phyloP scores from a whole-genome alignment of 805 yeast species.

The Kazachstania taianensis region DNA sequence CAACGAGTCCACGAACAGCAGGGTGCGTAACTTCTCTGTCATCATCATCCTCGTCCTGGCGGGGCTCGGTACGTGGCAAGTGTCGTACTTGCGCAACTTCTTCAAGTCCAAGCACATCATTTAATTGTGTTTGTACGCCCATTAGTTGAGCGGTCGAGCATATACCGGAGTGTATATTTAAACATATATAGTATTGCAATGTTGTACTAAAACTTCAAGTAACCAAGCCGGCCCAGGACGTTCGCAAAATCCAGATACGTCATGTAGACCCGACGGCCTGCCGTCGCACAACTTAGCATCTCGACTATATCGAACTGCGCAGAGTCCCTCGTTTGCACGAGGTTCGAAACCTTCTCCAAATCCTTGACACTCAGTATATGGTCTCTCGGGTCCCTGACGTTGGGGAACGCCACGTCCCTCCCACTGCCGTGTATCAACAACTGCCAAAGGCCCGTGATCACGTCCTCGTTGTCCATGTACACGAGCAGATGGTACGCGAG shows the following conservation, averaged over 20 bases:
- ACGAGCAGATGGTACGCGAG: conserved; percentile 34
- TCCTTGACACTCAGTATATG: conserved; percentile 31
- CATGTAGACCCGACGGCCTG: conserved; percentile 30
- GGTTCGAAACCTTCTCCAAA: conserved; percentile 26
- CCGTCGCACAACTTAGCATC: conserved; percentile 37
- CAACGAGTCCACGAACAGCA: conserved; percentile 87
- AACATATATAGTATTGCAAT: neutral
- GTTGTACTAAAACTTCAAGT: conserved; percentile 21
- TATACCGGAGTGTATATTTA: conserved; percentile 1
- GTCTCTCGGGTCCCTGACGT: conserved; percentile 13
- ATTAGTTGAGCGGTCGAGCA: too few relatives aligned
- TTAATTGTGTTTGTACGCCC: conserved; percentile 17
- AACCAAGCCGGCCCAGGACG: conserved; percentile 40
- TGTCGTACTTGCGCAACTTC: conserved; percentile 82
- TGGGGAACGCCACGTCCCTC: conserved; percentile 15
- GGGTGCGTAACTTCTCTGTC: conserved; percentile 82
- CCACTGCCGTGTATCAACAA: conserved; percentile 26
- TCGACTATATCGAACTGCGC: conserved; percentile 29
- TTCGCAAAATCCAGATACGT: conserved; percentile 39
- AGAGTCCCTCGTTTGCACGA: conserved; percentile 28
- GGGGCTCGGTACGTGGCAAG: conserved; percentile 85
- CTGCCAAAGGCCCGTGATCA: conserved; percentile 35
- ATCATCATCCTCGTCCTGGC: conserved; percentile 58
- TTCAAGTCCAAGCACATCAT: conserved; percentile 80
- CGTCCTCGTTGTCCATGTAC: conserved; percentile 30